Base-by-base conservation (phyloP, 2,329 filamentous ascomycete genomes). In the Venturia nashicola region DNA sequence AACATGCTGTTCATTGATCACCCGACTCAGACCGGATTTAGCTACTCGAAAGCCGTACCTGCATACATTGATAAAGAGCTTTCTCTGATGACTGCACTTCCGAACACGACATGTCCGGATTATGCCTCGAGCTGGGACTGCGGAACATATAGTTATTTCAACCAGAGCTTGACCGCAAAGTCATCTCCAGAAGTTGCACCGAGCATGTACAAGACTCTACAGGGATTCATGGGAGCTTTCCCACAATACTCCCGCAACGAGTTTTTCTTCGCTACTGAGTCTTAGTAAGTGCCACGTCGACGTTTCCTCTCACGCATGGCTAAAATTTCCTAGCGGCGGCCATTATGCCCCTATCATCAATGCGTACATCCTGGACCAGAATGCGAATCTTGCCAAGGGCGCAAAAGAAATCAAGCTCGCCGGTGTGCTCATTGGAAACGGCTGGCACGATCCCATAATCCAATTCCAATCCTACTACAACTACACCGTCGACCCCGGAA, bases 201-300 rank as follows among this genome's bases (percentile, higher is more conserved):
- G 1, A 81, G 80, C 63, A 83, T 86, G 74, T 86, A 82, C 81
- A 82, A 80, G 71, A 83, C 81, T 0, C 69, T 86, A 34, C 83
- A 86, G 68, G 83, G 82, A 0, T 86, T 86, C 71, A 83, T 85
- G 79, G 83, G 83, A 2, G 83, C 79, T 0, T 86, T 86, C 69
- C 83, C 74, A 1, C 66, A 75, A 42, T 76, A 76, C 66, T 70
- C 73, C 0, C 73, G 78, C 23, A 74, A 78, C 54, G 79, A 78
- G 0, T 81, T 85, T 68, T 78, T 80, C 68, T 83, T 85, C 67
- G 75, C 82, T 0, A 82, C 80, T 0, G 82, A 85, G 70, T 61
- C 54, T 4, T 64, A 80, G 46, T 51, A 6, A 51, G 46, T 14
- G 14, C 9, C 4, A 51, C 9, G 46, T 12, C 6, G 12, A 20